phyloP scores from a whole-genome alignment of 306 rosid species.

The Oemleria cerasiformis region DNA sequence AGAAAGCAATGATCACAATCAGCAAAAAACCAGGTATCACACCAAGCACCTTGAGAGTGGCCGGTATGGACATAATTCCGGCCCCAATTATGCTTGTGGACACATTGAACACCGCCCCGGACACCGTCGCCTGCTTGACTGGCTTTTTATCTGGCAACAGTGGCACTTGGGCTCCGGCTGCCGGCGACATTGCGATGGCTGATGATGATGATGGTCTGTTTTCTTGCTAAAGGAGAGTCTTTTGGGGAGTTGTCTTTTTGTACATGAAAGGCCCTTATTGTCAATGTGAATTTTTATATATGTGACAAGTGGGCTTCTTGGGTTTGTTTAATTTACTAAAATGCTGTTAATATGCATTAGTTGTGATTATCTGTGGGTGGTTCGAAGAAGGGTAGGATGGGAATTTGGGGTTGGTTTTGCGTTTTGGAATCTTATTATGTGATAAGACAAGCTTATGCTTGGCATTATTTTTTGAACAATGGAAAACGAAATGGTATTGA shows the following conservation, averaged over 20 bases:
- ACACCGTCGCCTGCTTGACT: constrained; percentile 36
- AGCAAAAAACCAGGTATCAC: constrained; percentile 57
- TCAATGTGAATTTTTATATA: background rate
- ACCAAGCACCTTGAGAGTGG: constrained; percentile 76
- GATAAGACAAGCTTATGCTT: no score
- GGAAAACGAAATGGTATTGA: background rate
- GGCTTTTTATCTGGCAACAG: constrained; percentile 34
- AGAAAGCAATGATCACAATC: constrained; percentile 52
- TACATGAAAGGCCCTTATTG: background rate
- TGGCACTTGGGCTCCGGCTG: constrained; percentile 37
- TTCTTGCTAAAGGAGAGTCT: background rate
- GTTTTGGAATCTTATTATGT: background rate
- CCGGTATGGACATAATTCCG: constrained; percentile 94
- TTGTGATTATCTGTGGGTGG: background rate
- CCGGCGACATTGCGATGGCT: constrained; percentile 55
- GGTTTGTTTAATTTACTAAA: constrained; percentile 27
- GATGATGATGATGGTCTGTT: no score
- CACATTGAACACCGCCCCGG: constrained; percentile 82
- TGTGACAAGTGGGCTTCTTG: background rate
- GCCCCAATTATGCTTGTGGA: constrained; percentile 82
- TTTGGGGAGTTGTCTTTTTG: background rate
- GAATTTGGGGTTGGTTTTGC: background rate
- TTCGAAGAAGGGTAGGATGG: background rate
- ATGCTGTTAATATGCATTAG: background rate
- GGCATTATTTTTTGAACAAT: background rate